These are phyloP conservation scores for Isabelozyma heimii DNA, from an alignment of 805 yeast genomes.

Conservation along the genomic window DNA sequence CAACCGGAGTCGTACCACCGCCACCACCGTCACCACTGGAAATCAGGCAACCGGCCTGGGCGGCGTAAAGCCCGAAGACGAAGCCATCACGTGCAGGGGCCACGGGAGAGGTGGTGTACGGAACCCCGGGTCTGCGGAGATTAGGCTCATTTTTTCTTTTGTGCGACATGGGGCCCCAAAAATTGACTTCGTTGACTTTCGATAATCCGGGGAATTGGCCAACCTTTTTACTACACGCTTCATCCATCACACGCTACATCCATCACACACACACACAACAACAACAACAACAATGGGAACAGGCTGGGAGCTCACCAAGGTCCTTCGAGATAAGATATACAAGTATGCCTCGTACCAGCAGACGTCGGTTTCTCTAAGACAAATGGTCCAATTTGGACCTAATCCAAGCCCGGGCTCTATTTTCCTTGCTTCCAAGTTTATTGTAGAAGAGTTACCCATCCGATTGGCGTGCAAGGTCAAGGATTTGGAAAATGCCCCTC, in stretches of 20 bases:
- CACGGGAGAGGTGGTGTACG: too few species aligned
- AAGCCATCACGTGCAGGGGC: too few species aligned
- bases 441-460: conserved; percentile 83
- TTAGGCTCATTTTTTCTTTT: not conserved
- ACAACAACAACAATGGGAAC: conserved; percentile 39
- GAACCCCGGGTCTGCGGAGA: not conserved
- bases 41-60: too few species aligned
- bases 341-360: conserved; percentile 73
- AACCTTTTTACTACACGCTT: not conserved
- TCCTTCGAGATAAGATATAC: conserved; percentile 53
- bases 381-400: conserved; percentile 90
- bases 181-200: not conserved
- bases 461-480: conserved; percentile 82
- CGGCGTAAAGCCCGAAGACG: too few species aligned
- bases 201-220: not conserved
- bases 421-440: conserved; percentile 80
- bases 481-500: conserved; percentile 78
- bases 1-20: too few species aligned
- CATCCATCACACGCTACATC: not conserved
- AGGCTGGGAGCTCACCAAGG: conserved; percentile 48
- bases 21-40: too few species aligned
- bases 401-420: conserved; percentile 74
- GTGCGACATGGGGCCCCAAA: not conserved
- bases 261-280: not conserved
- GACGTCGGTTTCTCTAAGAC: conserved; percentile 79